Evolutionary conservation across 306 rosid species (phyloP).

Genomic region (Fragaria ananassa): DNA sequence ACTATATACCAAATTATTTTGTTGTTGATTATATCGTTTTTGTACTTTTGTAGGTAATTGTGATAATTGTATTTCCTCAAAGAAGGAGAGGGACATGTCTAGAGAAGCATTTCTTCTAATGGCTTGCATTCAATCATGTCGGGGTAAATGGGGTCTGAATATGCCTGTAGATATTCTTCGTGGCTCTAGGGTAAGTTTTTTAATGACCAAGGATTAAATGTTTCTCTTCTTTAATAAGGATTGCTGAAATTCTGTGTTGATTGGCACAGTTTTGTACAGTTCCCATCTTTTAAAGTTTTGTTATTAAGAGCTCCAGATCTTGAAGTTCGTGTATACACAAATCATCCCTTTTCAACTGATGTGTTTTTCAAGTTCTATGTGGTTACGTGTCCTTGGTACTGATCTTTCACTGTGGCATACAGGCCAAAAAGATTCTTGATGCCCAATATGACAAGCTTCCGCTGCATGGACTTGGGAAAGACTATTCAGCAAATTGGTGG

Average conservation of each 20-base stretch:
- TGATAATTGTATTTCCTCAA: conserved; percentile 68
- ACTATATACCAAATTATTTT: conserved; percentile 2
- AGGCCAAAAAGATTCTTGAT: conserved; percentile 69
- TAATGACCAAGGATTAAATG: conserved; percentile 7
- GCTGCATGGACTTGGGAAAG: conserved; percentile 86
- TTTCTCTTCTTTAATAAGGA: background rate
- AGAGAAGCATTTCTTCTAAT: conserved; percentile 83
- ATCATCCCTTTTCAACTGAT: conserved; percentile 15
- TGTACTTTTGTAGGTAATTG: conserved; percentile 55
- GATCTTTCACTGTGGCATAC: conserved; percentile 36
- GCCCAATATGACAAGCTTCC: conserved; percentile 78
- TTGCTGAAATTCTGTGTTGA: background rate
- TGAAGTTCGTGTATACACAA: background rate
- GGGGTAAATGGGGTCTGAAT: conserved; percentile 70
- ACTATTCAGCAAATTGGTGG: conserved; percentile 83
- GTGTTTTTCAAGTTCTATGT: conserved; percentile 15
- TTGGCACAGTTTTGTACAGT: background rate
- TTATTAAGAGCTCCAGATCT: background rate
- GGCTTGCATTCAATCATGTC: conserved; percentile 79
- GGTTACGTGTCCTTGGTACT: conserved; percentile 14
- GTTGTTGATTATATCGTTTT: conserved; percentile 24
- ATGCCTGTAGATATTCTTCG: conserved; percentile 84
- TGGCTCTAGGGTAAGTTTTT: conserved; percentile 75
- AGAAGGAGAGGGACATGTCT: conserved; percentile 63
- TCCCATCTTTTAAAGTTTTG: background rate